Percentiles rank a stretch among this genome's conserved stretches.
Conservation (phyloP, 345 rosid genomes). For the Erysimum cheiranthoides region DNA sequence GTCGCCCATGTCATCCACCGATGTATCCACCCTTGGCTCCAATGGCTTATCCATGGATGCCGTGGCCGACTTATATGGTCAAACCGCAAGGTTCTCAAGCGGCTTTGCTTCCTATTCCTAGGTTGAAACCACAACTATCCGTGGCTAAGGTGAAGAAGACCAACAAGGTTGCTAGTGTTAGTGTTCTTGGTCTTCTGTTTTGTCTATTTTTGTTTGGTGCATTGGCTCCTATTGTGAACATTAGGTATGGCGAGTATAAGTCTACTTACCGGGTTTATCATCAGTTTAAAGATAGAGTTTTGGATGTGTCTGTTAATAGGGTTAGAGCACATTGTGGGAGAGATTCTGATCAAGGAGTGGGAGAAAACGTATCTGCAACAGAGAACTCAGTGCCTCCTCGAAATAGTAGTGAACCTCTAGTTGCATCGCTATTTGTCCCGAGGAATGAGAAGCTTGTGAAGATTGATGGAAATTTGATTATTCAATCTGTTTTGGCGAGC, state of each 20-base stretch:
- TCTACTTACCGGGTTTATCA: slow-evolving; percentile 11
- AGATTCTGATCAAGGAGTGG: slow-evolving; percentile 13
- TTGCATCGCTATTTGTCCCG: slow-evolving; percentile 84
- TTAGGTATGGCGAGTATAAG: slow-evolving; percentile 46
- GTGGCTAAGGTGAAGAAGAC: slow-evolving; percentile 61
- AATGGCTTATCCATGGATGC: slow-evolving; percentile 65
- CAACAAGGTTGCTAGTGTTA: slow-evolving; percentile 89
- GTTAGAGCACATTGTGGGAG: slow-evolving; percentile 1
- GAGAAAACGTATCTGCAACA: slow-evolving; percentile 28
- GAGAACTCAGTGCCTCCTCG: slow-evolving; percentile 9
- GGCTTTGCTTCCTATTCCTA: slow-evolving; percentile 87
- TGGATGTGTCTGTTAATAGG: slow-evolving; percentile 43
- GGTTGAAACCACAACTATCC: slow-evolving; percentile 67
- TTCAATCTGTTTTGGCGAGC: slow-evolving; percentile 76
- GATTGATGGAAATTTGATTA: slow-evolving; percentile 93
- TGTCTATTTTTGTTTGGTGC: slow-evolving; percentile 72
- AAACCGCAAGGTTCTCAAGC: slow-evolving; percentile 82
- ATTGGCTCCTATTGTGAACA: slow-evolving; percentile 63
- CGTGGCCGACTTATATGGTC: slow-evolving; percentile 62
- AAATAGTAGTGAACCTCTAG: slow-evolving; percentile 69
- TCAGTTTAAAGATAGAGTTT: slow-evolving; percentile 60
- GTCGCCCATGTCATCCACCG: slow-evolving; percentile 47
- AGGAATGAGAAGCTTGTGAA: slow-evolving; percentile 94
- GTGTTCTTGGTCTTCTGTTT: slow-evolving; percentile 75
- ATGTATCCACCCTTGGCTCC: slow-evolving; percentile 59